phyloP scores from a whole-genome alignment of 1,139 yeast species.

The Pichia sp. region DNA sequence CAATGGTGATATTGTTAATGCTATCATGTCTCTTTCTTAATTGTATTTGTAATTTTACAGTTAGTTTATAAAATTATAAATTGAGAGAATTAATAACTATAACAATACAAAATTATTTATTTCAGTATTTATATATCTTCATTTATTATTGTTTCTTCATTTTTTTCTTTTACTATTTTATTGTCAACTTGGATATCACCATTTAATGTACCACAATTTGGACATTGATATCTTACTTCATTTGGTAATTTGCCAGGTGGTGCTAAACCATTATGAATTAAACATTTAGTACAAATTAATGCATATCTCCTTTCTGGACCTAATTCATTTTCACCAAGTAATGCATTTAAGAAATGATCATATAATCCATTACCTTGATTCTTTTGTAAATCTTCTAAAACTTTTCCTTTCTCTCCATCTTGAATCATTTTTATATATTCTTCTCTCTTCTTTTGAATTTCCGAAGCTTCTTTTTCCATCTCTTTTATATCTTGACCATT shows the following conservation, averaged over 20 bases:
- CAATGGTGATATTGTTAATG: constrained; percentile 92
- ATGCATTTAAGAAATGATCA: constrained; percentile 43
- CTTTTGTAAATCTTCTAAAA: constrained; percentile 16
- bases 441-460: constrained; percentile 24
- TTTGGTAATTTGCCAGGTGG: constrained; percentile 61
- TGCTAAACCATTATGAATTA: constrained; percentile 73
- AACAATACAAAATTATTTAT: too few species aligned
- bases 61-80: not conserved
- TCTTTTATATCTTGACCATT: constrained; percentile 33
- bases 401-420: constrained; percentile 20
- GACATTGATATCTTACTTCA: constrained; percentile 59
- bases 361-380: constrained; percentile 22
- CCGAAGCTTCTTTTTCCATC: constrained; percentile 26
- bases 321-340: constrained; percentile 68
- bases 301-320: constrained; percentile 64
- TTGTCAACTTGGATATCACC: constrained; percentile 28
- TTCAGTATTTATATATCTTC: too few species aligned
- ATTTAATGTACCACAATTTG: constrained; percentile 60
- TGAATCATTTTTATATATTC: constrained; percentile 26
- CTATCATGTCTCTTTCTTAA: constrained; percentile 78
- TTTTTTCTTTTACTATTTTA: not conserved
- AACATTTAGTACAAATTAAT: constrained; percentile 60
- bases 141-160: not conserved
- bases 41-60: not conserved
- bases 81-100: too few species aligned